Conservation (phyloP, 2,329 filamentous ascomycete species). For the Diaporthe sp. region DNA sequence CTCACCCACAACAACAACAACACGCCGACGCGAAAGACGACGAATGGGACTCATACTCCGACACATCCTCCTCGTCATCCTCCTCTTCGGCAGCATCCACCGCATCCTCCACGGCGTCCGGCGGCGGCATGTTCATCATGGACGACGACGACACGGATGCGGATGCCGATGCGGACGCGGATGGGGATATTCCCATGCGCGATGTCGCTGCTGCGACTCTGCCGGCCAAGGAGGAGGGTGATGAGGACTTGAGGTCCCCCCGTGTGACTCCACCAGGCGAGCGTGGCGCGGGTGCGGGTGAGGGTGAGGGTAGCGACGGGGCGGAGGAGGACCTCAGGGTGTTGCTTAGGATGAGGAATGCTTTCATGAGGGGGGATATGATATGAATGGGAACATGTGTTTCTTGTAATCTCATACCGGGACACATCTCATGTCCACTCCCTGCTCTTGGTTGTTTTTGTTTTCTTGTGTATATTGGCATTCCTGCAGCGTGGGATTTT, state of each 20-base stretch:
- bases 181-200: constrained; percentile 17
- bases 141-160: neutral
- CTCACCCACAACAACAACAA: neutral
- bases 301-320: neutral
- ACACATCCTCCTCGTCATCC: neutral
- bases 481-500: neutral
- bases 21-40: neutral
- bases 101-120: neutral
- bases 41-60: constrained; percentile 19
- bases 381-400: neutral
- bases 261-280: neutral
- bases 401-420: neutral
- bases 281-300: too few species aligned
- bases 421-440: neutral
- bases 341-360: constrained; percentile 28
- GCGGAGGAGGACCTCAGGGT: constrained; percentile 1
- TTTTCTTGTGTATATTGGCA: neutral
- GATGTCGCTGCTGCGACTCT: too few species aligned
- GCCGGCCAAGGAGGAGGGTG: neutral
- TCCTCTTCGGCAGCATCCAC: neutral
- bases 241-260: neutral
- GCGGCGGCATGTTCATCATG: neutral
- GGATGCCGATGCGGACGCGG: neutral
- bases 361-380: constrained; percentile 31
- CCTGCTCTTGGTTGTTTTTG: neutral